Base-by-base conservation (phyloP, 2,329 filamentous ascomycete species). In the Colletotrichum zoysiae region DNA sequence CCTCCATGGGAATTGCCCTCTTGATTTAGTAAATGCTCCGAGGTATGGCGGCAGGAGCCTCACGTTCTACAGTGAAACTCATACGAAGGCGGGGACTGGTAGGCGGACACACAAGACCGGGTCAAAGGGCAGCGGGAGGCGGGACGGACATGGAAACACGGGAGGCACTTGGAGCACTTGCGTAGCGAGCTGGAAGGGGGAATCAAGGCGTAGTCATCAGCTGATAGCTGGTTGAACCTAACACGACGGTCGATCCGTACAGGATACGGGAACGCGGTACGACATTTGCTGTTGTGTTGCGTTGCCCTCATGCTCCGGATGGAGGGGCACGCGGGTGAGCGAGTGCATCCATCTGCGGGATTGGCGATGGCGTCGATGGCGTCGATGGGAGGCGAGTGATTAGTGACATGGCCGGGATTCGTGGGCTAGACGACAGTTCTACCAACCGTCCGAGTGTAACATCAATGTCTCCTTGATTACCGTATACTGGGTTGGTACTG, bases 191-290 rank as follows among this genome's bases (percentile, higher is more conserved):
- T 48, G 20, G 46, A 26, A 20, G 18, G 30, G 30, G 42, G 20
- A 33, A 18, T 2, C 20, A 30, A 48, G 3, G n/a, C 20, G 33
- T 8, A 48, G 46, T 5, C 58, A 30, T 50, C 58, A 44, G 58
- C 58, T 61, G 58, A 38, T 38, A n/a, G 9, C n/a, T 50, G 35
- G 46, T 40, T 57, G 50, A 67, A 67, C 50, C 65, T 71, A 38
- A 55, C 65, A 71, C 69, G 38, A 59, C 69, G 53, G 69, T 64
- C 69, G 65, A 71, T 71, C 69, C 69, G 65, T 71, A 58, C 69
- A 69, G 69, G 53, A 55, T 40, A 63, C 60, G 35, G 60, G 38
- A 58, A 51, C 33, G 69, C 65, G 38, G 65, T 35, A 53, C 38
- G 51, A 38, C 18, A 20, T 40, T 50, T 51, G 35, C 23, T 53